phyloP scores from a whole-genome alignment of 495 filamentous ascomycete genomes.

The Geoglossum glabrum region DNA sequence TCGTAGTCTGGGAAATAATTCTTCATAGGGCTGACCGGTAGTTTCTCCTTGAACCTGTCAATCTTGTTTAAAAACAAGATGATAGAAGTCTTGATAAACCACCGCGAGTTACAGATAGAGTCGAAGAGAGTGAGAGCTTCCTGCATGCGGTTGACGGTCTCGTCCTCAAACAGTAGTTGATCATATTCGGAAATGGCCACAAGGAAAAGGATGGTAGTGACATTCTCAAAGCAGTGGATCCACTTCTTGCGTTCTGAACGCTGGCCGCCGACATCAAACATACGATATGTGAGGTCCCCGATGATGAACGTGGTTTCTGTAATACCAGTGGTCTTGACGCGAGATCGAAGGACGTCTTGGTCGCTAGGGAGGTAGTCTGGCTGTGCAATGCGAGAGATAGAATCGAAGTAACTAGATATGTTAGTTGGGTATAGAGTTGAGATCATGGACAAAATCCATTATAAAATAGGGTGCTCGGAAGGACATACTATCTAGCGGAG shows the following conservation, averaged over 20 bases:
- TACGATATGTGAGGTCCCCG: conserved; percentile 90
- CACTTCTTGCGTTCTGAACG: conserved; percentile 99
- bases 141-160: conserved; percentile 96
- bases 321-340: conserved; percentile 98
- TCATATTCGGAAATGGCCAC: conserved; percentile 99
- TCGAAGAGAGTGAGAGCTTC: conserved; percentile 96
- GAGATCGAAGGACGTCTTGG: conserved; percentile 90
- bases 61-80: conserved; percentile 99
- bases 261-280: conserved; percentile 99
- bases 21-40: conserved; percentile 97
- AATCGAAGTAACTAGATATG: conserved; percentile 78
- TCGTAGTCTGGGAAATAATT: conserved; percentile 99
- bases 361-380: conserved; percentile 93
- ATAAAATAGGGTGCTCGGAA: not conserved
- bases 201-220: conserved; percentile 94
- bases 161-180: conserved; percentile 90
- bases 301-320: conserved; percentile 98
- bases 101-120: conserved; percentile 96
- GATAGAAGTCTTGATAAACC: conserved; percentile 99
- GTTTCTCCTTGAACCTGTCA: conserved; percentile 98
- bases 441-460: not conserved
- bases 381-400: conserved; percentile 76
- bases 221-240: conserved; percentile 99
- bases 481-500: conserved; percentile 85
- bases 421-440: not conserved